phyloP scores from a whole-genome alignment of 106 monocot genomes.

The Hemerocallis citrina region DNA sequence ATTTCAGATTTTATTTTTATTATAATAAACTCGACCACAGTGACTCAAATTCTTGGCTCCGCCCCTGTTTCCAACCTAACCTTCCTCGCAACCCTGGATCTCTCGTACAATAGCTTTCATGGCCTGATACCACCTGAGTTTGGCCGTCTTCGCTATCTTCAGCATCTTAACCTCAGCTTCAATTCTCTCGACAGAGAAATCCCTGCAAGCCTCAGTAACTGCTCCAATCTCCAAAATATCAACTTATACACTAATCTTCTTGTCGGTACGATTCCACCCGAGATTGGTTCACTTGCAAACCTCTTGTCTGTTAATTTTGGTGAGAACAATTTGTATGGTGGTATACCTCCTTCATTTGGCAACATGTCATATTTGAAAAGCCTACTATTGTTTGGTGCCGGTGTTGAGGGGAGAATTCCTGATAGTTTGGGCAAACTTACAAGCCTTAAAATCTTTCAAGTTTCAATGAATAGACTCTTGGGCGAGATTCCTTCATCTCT shows the following conservation, averaged over 20 bases:
- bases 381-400: constrained; percentile 15
- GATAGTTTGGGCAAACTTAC: not conserved
- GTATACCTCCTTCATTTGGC: not conserved
- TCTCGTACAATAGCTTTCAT: constrained; percentile 21
- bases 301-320: not conserved
- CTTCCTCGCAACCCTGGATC: not conserved
- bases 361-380: not conserved
- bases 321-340: not conserved
- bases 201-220: not conserved
- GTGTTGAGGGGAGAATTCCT: not conserved
- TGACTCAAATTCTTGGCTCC: too few species aligned
- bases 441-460: not conserved
- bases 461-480: constrained; percentile 2
- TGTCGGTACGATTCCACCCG: constrained; percentile 11
- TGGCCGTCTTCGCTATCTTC: not conserved
- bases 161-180: not conserved
- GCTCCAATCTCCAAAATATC: constrained; percentile 2
- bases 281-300: not conserved
- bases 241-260: constrained; percentile 16
- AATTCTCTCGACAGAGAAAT: not conserved
- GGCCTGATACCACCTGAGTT: constrained; percentile 8
- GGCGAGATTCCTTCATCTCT: constrained; percentile 22
- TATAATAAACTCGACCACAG: too few species aligned
- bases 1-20: too few species aligned
- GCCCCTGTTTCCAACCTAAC: too few species aligned